Conservation (phyloP, 2,329 filamentous ascomycete genomes). For the Nemania sp. region DNA sequence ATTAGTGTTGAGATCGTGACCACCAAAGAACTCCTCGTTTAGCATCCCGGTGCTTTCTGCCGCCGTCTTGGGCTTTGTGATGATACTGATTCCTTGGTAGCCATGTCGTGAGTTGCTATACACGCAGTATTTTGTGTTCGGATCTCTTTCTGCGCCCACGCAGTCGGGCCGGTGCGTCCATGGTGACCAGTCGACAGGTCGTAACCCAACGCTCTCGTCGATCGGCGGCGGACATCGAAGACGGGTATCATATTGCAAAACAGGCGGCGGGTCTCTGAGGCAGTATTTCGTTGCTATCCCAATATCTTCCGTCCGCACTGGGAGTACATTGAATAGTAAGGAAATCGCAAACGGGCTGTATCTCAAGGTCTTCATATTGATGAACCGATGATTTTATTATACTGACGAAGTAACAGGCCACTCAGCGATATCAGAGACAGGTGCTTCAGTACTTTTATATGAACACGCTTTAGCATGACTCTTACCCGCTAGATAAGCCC, state of each 20-base stretch:
- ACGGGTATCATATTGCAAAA: constrained; percentile 20
- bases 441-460: too few species aligned
- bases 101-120: constrained; percentile 34
- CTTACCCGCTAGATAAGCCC: neutral
- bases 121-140: constrained; percentile 30
- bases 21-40: constrained; percentile 29
- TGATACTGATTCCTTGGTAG: constrained; percentile 40
- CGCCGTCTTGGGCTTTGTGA: constrained; percentile 42
- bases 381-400: too few species aligned
- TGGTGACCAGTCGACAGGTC: constrained; percentile 33
- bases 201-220: constrained; percentile 24
- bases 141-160: constrained; percentile 19
- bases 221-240: constrained; percentile 29
- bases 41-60: constrained; percentile 37
- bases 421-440: too few species aligned
- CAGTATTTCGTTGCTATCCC: constrained; percentile 20
- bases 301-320: neutral
- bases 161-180: constrained; percentile 34
- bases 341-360: neutral
- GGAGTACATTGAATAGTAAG: neutral
- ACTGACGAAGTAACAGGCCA: neutral
- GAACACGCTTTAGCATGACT: too few species aligned
- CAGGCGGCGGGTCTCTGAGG: constrained; percentile 23
- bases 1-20: constrained; percentile 6
- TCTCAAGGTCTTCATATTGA: constrained; percentile 9